Evolutionary conservation across 352 stramenopile genomes (phyloP).

Genomic region (Pythium plurisporium): DNA sequence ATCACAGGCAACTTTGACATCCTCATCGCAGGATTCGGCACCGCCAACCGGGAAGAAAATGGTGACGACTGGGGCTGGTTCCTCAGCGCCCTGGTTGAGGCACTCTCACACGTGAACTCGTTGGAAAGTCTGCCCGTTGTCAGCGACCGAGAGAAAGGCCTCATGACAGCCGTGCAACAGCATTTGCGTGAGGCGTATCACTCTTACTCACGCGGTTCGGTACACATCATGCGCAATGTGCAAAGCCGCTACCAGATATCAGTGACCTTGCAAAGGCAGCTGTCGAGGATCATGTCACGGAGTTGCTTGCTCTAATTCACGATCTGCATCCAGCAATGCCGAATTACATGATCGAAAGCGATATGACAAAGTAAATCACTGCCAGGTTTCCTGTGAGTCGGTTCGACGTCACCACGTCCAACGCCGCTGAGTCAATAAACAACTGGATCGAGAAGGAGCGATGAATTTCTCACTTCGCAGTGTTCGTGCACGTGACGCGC

Average conservation of each 20-base stretch:
- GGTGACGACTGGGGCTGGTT: conserved; percentile 1
- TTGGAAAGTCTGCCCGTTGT: not conserved
- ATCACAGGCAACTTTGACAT: conserved; percentile 13
- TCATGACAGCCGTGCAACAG: no score
- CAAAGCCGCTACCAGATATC: not conserved
- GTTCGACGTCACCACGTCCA: not conserved
- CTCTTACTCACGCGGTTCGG: not conserved
- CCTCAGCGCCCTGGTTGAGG: not conserved
- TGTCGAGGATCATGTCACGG: not conserved
- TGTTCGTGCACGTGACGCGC: not conserved
- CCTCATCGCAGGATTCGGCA: not conserved
- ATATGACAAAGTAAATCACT: not conserved
- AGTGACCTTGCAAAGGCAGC: not conserved
- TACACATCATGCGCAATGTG: not conserved
- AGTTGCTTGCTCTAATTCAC: not conserved
- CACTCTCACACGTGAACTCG: not conserved
- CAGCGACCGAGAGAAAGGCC: conserved; percentile 3
- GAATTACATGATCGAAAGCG: not conserved
- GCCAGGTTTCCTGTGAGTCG: not conserved
- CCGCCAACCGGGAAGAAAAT: not conserved
- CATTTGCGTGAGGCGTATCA: no score
- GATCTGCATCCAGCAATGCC: not conserved
- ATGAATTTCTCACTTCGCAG: not conserved
- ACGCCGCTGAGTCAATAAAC: conserved; percentile 3
- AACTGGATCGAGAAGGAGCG: conserved; percentile 1